Evolutionary conservation across 2,329 filamentous ascomycete species (phyloP).

Genomic region (Raffaelea ambrosiae): DNA sequence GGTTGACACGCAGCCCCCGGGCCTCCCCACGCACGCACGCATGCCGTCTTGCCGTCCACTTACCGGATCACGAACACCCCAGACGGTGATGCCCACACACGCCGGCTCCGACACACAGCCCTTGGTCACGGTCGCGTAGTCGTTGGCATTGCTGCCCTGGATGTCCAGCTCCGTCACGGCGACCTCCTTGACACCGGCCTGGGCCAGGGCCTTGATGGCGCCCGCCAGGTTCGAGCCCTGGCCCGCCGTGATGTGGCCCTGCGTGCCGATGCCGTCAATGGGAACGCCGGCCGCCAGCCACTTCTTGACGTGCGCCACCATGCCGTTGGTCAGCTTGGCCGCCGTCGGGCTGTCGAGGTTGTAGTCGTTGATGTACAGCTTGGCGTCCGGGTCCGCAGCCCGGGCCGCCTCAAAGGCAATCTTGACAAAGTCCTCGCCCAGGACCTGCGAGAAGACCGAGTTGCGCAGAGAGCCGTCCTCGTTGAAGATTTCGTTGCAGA

Average conservation of each 20-base stretch:
- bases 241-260: constrained; percentile 43
- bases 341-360: constrained; percentile 55
- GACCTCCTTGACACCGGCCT: constrained; percentile 42
- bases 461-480: constrained; percentile 51
- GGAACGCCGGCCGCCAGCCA: constrained; percentile 54
- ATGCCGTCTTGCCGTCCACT: constrained; percentile 13
- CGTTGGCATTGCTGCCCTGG: constrained; percentile 40
- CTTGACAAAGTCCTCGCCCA: constrained; percentile 61
- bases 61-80: constrained; percentile 41
- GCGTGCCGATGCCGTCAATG: constrained; percentile 57
- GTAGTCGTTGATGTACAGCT: constrained; percentile 70
- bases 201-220: constrained; percentile 45
- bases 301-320: constrained; percentile 52
- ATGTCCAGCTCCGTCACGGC: constrained; percentile 65
- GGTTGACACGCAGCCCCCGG: too few species aligned
- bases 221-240: constrained; percentile 33
- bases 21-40: too few species aligned
- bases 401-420: constrained; percentile 64
- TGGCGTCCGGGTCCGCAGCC: constrained; percentile 55
- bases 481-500: constrained; percentile 57
- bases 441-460: constrained; percentile 57
- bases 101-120: constrained; percentile 49
- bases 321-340: constrained; percentile 45
- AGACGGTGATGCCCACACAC: constrained; percentile 60
- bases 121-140: constrained; percentile 50